phyloP scores from a whole-genome alignment of 371 early-diverging fungal genomes.

The Mucor mucedo region DNA sequence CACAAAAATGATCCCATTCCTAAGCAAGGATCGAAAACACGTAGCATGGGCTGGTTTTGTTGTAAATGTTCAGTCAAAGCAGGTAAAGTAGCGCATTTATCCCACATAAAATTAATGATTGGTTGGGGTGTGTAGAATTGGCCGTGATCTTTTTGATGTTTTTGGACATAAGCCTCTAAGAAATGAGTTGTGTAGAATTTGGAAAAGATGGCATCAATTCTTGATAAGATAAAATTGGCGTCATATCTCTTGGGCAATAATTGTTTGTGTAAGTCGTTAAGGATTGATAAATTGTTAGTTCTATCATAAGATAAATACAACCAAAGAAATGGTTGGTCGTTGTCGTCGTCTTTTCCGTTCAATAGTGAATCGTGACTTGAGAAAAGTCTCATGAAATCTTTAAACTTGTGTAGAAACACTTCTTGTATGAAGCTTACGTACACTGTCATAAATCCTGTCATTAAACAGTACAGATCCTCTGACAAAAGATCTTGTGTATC shows the following conservation, averaged over 20 bases:
- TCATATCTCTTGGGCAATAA: conserved; percentile 13
- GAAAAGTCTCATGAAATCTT: conserved; percentile 41
- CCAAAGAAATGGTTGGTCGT: conserved; percentile 16
- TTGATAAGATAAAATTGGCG: conserved; percentile 1
- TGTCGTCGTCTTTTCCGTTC: neutral
- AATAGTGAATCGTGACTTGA: conserved; percentile 33
- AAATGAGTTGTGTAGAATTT: conserved; percentile 60
- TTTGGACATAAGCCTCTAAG: conserved; percentile 54
- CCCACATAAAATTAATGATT: conserved; percentile 70
- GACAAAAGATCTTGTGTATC: conserved; percentile 10
- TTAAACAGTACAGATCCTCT: conserved; percentile 38
- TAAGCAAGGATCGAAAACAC: conserved; percentile 66
- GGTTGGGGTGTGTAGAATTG: conserved; percentile 71
- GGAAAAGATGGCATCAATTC: conserved; percentile 50
- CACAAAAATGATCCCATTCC: conserved; percentile 68
- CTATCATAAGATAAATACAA: conserved; percentile 6
- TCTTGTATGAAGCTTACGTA: conserved; percentile 47
- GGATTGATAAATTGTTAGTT: conserved; percentile 6
- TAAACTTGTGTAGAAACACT: conserved; percentile 33
- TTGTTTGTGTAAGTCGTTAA: conserved; percentile 24
- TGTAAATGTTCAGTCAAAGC: conserved; percentile 4
- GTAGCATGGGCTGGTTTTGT: conserved; percentile 10
- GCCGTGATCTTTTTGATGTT: conserved; percentile 71
- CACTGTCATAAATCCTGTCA: conserved; percentile 53
- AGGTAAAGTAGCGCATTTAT: conserved; percentile 20